Percentiles rank a stretch among this genome's conserved stretches.
Evolutionary conservation across 2,329 filamentous ascomycete species (phyloP).

Genomic region (Cladosporium sp.): DNA sequence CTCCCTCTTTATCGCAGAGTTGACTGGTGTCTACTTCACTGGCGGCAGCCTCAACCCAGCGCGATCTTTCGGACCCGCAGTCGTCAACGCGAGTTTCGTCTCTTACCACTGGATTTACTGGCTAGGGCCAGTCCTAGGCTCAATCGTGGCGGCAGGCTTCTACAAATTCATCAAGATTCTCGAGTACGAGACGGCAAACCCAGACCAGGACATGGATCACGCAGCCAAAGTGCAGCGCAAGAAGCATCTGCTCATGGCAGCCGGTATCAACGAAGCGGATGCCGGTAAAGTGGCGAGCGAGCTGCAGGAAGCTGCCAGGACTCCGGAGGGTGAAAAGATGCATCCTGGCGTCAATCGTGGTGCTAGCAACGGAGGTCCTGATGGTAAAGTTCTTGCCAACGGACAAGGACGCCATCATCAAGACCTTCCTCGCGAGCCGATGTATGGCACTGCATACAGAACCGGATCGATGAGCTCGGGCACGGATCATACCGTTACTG

Average conservation of each 20-base stretch:
- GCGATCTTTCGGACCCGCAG: conserved; percentile 30
- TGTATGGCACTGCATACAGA: conserved; percentile 21
- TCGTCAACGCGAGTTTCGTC: conserved; percentile 25
- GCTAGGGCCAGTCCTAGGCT: conserved; percentile 28
- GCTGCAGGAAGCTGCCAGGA: conserved; percentile 4
- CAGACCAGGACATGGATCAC: conserved; percentile 25
- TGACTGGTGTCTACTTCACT: conserved; percentile 37
- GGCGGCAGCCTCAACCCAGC: conserved; percentile 34
- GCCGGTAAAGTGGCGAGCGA: conserved; percentile 18
- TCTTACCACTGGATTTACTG: conserved; percentile 33
- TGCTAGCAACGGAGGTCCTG: conserved; percentile 10
- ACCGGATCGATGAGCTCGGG: conserved; percentile 11
- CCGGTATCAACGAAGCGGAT: conserved; percentile 20
- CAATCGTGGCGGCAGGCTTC: conserved; percentile 29
- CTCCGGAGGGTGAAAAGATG: neutral
- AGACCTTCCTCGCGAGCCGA: conserved; percentile 2
- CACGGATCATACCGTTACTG: conserved; percentile 13
- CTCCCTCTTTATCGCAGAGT: conserved; percentile 43
- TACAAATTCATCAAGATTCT: conserved; percentile 30
- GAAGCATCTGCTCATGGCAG: conserved; percentile 18
- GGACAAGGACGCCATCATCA: conserved; percentile 1
- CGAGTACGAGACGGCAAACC: conserved; percentile 32
- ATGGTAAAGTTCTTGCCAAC: conserved; percentile 11
- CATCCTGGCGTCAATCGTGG: too few relatives aligned
- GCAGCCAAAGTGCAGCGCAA: conserved; percentile 11